Base-by-base conservation (phyloP, 495 filamentous ascomycete genomes). In the Eremomyces bilateralis region DNA sequence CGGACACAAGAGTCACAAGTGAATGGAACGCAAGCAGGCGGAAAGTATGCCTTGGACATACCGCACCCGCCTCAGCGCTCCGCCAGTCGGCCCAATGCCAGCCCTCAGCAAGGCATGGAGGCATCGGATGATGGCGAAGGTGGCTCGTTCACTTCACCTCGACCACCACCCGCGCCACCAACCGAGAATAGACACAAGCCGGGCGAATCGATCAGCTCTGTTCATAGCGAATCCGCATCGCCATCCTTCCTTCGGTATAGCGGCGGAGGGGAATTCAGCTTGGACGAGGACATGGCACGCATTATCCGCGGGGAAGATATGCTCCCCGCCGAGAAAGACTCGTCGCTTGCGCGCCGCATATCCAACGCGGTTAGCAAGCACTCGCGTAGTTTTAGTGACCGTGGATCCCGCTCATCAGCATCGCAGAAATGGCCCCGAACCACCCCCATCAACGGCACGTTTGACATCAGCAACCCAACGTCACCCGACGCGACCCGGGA, bases 231-330 rank as follows among this genome's bases (percentile, higher is more conserved):
- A 15, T 38, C 36, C 4, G 45, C 34, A 29, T 13, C 29, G 29
- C 18, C 4, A 31, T 40, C 51, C 28, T 50, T 34, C 40, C 29
- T 32, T 76, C 24, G 13, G 24, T 13, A 27, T 54, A 82, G 41
- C 68, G 78, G 31, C 69, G 72, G 73, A 30, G 75, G 71, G 32
- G 81, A 84, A 39, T 77, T 85, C 42, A 79, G 73, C 25, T 72
- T 83, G 73, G 84, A 94, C 42, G 83, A 93, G 42, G 88, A 93
- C 43, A 73, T 90, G 61, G 70, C 73, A 29, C 71, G 81, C 15
- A 80, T 90, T 24, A 58, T 88, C 30, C 69, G 69, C 3, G 67
- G 64, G 20, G 69, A 76, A 32, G 78, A 83, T 29, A 65, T 64
- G 28, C n/a, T n/a, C n/a, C n/a, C n/a, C n/a, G 63, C 64, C 15